phyloP scores from a whole-genome alignment of 1,139 yeast genomes.

The Hansenula sp. region DNA sequence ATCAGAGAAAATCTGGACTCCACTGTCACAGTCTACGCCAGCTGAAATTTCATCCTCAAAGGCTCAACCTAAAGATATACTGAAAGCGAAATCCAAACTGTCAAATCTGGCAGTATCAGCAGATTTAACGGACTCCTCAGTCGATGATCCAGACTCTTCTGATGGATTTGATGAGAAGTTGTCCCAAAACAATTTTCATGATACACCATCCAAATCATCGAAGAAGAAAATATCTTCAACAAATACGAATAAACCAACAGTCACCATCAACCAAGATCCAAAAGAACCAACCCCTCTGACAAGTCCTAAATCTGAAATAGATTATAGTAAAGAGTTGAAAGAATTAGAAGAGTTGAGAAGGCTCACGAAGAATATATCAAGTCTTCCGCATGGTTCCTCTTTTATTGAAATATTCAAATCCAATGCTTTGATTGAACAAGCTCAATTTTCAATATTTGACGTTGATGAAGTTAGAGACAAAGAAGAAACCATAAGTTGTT shows the following conservation, averaged over 20 bases:
- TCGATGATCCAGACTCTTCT: constrained; percentile 4
- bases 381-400: constrained; percentile 10
- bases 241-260: not conserved
- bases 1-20: constrained; percentile 17
- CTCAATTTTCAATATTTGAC: not conserved
- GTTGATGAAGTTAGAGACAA: not conserved
- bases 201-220: constrained; percentile 20
- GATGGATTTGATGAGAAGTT: constrained; percentile 6
- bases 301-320: not conserved
- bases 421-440: not conserved
- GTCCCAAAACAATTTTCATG: constrained; percentile 8
- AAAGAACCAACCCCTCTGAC: not conserved
- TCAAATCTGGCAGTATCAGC: constrained; percentile 16
- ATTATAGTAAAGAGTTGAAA: constrained; percentile 2
- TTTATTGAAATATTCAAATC: constrained; percentile 4
- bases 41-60: constrained; percentile 9
- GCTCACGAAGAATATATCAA: constrained; percentile 12
- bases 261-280: not conserved
- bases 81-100: constrained; percentile 18
- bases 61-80: constrained; percentile 20
- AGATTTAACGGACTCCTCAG: not conserved
- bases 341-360: constrained; percentile 16
- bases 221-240: not conserved
- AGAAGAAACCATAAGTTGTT: not conserved
- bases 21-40: constrained; percentile 22